These are phyloP conservation scores for Trametes sanguinea DNA, from an alignment of 768 basidiomycete species.

Conservation along the genomic window DNA sequence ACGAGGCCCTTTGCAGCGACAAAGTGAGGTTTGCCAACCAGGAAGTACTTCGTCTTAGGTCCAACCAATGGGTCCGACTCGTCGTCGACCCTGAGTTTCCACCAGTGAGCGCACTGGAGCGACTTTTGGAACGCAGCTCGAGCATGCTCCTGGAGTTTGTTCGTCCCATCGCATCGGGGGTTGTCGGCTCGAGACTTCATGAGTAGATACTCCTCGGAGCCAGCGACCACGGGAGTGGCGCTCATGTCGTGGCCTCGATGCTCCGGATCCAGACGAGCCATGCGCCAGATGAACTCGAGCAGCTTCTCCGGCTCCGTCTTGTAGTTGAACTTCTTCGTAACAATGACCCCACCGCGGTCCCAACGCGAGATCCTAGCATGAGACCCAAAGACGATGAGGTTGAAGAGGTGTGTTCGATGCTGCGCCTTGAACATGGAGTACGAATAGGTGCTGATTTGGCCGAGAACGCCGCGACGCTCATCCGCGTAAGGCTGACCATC, in stretches of 20 bases:
- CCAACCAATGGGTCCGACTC: not conserved
- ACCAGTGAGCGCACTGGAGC: not conserved
- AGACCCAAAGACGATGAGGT: slow-evolving; percentile 3
- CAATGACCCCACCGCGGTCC: slow-evolving; percentile 2
- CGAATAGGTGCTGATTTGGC: slow-evolving; percentile 5
- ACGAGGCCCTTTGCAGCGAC: not conserved
- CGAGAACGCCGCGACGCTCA: not conserved
- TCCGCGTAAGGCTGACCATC: not conserved
- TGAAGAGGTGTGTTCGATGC: slow-evolving; percentile 4
- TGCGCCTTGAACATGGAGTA: slow-evolving; percentile 1
- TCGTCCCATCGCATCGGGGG: not conserved
- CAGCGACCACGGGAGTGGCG: not conserved
- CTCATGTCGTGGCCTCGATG: slow-evolving; percentile 2
- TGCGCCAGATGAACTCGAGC: slow-evolving; percentile 1
- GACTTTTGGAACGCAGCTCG: not conserved
- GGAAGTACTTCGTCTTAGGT: not conserved
- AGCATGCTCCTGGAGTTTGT: not conserved
- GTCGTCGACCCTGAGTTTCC: not conserved
- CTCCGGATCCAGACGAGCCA: not conserved
- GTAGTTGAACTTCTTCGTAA: slow-evolving; percentile 12
- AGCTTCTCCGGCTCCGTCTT: not conserved
- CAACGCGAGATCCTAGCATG: not conserved
- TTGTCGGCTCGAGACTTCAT: not conserved
- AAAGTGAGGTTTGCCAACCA: slow-evolving; percentile 1
- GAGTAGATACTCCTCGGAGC: too few species aligned